Base-by-base conservation (phyloP, 2,329 filamentous ascomycete genomes). In the Beauveria medogensis region DNA sequence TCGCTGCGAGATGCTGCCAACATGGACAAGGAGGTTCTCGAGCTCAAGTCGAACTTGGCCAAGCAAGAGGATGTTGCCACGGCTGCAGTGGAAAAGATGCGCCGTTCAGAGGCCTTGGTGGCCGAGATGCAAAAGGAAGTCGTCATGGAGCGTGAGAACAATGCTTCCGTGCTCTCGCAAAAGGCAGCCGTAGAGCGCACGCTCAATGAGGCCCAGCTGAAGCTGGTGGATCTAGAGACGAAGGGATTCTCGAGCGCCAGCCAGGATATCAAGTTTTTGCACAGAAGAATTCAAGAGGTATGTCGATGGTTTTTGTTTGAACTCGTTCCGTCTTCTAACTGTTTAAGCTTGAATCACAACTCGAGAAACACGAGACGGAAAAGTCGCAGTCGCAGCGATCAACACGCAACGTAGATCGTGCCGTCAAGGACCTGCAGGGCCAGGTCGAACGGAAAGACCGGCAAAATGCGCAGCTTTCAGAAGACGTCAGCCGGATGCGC, bases 31-130 rank as follows among this genome's bases (percentile, higher is more conserved):
- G 90, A 96, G 73, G 82, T 97, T 26, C 80, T 99, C 6, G 91
- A 96, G 63, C 83, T 99, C 65, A 96, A 94, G 77, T 89, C 91
- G 10, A 87, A 82, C 65, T 82, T 97, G 40, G 93, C 93, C 4
- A 92, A 96, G 69, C 91, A 97, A 69, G 91, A 97, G 74, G 93
- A 99, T 71, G 87, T 97, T 62, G 90, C 92, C 12, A 85, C 89
- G 1, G 93, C 94, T 3, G 93, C 93, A 0, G 88, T 97, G 46
- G 93, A 94, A 69, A 97, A 97, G 80, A 99, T 99, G 94, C 86
- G 93, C 60, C 87, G 93, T 26, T 91, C 94, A 2, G 93, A 99
- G 70, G 90, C 91, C 5, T 78, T 97, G 37, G 88, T 87, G 1
- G 85, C 88, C 9, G 94, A 99, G 74, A 87, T 96, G 65, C 93